Evolutionary conservation across 225 moss, liverwort and hornwort species (phyloP).

Genomic region (Bryoerythrophyllum caledonicum): DNA sequence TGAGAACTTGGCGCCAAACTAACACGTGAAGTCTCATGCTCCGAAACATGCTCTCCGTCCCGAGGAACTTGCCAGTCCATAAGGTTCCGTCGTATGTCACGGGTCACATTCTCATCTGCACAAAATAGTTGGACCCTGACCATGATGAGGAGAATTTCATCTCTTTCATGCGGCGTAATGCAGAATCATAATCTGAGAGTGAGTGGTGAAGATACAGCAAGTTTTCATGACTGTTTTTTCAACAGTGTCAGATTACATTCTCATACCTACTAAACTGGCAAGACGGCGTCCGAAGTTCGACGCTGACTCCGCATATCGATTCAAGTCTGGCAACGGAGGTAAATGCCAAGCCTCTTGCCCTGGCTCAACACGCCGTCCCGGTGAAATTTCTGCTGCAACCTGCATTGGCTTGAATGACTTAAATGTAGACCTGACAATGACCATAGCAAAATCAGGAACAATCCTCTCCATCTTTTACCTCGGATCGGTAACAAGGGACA

Average conservation of each 20-base stretch:
- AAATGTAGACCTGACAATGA: background rate
- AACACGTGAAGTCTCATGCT: constrained; percentile 25
- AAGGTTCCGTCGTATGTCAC: constrained; percentile 34
- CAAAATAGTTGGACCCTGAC: background rate
- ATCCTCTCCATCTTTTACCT: constrained; percentile 30
- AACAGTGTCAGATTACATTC: too few relatives aligned
- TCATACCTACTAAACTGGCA: constrained; percentile 53
- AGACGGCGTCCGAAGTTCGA: constrained; percentile 60
- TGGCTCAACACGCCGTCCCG: constrained; percentile 13
- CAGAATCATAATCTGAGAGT: background rate
- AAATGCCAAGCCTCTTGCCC: constrained; percentile 21
- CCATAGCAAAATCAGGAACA: background rate
- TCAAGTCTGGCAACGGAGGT: constrained; percentile 41
- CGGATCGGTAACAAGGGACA: constrained; percentile 32
- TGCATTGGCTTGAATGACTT: background rate
- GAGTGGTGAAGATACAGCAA: background rate
- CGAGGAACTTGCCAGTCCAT: constrained; percentile 27
- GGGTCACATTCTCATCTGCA: constrained; percentile 54
- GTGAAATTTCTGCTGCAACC: constrained; percentile 27
- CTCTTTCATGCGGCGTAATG: background rate
- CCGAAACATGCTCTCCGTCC: constrained; percentile 12
- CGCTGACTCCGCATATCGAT: constrained; percentile 56
- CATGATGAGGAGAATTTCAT: background rate
- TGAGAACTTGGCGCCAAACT: constrained; percentile 17
- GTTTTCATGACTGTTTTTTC: background rate